These are phyloP conservation scores for Austropuccinia psidii DNA, from an alignment of 1,284 basidiomycete species.

Conservation along the genomic window DNA sequence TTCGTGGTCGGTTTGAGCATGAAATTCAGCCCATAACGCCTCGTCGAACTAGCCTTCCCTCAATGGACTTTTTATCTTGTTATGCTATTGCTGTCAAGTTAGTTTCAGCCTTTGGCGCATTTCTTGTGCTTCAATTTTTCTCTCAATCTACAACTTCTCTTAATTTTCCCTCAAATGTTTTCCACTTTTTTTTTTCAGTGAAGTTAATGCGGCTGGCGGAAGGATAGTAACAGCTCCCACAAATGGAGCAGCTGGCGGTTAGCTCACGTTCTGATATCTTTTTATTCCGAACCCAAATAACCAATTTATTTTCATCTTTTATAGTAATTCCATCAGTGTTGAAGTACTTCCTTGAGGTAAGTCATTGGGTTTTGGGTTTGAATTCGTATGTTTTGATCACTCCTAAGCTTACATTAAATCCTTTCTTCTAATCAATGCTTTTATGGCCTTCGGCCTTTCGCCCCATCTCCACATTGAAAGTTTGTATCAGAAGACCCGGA, in stretches of 20 bases:
- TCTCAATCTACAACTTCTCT: neutral
- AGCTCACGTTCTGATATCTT: neutral
- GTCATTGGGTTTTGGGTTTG: slow-evolving; percentile 6
- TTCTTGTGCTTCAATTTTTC: neutral
- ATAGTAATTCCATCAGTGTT: slow-evolving; percentile 72
- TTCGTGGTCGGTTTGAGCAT: slow-evolving; percentile 73
- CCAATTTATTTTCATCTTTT: neutral
- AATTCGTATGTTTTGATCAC: too few species aligned
- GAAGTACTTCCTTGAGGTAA: slow-evolving; percentile 71
- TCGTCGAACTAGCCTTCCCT: slow-evolving; percentile 73
- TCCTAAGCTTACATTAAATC: too few species aligned
- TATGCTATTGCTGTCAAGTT: slow-evolving; percentile 79
- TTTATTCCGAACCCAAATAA: neutral
- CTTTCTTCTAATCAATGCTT: too few species aligned
- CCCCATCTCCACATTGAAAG: too few species aligned
- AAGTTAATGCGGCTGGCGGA: slow-evolving; percentile 81
- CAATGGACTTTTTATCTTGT: slow-evolving; percentile 85
- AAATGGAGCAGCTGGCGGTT: slow-evolving; percentile 55
- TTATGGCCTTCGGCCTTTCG: too few species aligned
- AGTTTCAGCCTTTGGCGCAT: neutral
- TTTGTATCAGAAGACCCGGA: slow-evolving; percentile 83
- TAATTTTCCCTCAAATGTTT: neutral
- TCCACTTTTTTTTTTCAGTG: slow-evolving; percentile 45
- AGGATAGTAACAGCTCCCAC: slow-evolving; percentile 91
- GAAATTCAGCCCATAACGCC: slow-evolving; percentile 64